Percentiles rank a stretch among this genome's conserved stretches.
These are phyloP conservation scores for Brasenia schreberi DNA, from an alignment of 164 flowering plant genomes.

Conservation along the genomic window DNA sequence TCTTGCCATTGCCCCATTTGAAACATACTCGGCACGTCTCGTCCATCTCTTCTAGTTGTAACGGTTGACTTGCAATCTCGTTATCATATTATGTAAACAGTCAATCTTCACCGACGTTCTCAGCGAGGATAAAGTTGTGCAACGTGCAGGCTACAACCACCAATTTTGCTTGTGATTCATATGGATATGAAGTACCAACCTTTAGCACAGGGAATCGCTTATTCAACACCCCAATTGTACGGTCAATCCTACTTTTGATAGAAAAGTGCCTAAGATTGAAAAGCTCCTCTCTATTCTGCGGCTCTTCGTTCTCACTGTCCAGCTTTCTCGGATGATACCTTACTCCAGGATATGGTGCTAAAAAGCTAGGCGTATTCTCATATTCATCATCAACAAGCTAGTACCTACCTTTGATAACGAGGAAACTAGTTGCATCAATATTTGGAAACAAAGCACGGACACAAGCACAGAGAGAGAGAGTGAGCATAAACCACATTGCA, in stretches of 20 bases:
- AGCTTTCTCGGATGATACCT: not conserved
- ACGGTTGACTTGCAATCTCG: not conserved
- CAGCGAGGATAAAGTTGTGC: not conserved
- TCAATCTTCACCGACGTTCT: not conserved
- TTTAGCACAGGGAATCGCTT: not conserved
- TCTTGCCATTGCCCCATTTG: not conserved
- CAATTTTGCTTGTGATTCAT: constrained; percentile 1
- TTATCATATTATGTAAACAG: not conserved
- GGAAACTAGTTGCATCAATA: not conserved
- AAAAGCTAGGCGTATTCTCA: not conserved
- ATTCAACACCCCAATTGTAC: not conserved
- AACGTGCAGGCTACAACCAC: constrained; percentile 1
- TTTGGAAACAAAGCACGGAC: not conserved
- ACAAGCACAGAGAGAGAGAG: not conserved
- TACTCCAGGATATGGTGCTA: constrained; percentile 2
- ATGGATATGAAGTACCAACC: not conserved
- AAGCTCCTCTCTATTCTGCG: not conserved
- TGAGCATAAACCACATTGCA: not conserved
- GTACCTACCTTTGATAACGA: not conserved
- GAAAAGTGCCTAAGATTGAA: not conserved
- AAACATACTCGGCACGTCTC: not conserved
- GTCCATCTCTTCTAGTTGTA: not conserved
- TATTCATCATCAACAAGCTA: not conserved
- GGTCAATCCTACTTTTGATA: not conserved
- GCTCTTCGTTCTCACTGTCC: not conserved